Evolutionary conservation across 164 flowering plant species (phyloP), one percentile per base, ranked within the genome.

Genomic region (Annona cherimola): DNA sequence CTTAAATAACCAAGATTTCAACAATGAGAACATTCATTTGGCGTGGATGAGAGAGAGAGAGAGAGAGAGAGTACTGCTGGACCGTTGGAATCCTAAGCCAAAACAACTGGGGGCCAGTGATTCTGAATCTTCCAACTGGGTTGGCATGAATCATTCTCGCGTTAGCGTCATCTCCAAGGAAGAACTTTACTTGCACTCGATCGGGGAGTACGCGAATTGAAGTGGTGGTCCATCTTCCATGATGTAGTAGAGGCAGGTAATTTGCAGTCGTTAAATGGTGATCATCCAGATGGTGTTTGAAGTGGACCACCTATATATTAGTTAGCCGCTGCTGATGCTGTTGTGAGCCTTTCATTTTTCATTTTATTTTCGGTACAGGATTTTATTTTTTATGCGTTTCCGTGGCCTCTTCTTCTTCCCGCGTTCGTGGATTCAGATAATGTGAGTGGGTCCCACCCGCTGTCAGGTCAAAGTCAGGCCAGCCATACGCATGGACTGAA

Each of bases 1-100:
- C 66, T 55, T 67, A 75, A 80, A 73, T 70, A 70, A 75, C 67
- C 70, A 54, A 64, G 67, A 18, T 57, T 76, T 44, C 55, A 50
- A 41, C 19, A 42, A 69, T 46, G 80, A 79, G 79, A 77, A 43
- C 35, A 73, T 74, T 81, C 79, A 81, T 79, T 79, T 57, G 63
- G 79, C 71, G 69, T 78, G 79, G 79, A 66, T 73, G 50, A 70
- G 70, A 67, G 73, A 71, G 60, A 62, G 66, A 71, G 73, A 70
- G 73, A 61, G 54, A 61, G 73, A 44, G 9, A 45, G 42, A 40
- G 19, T 35, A 4, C 5, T 0, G 18, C 1, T 7, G 45, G 46
- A 57, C 12, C 40, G 35, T 42, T 19, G 75, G 76, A 77, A 77
- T 74, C 74, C 76, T 66, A 74, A 60, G 76, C 42, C 65, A 54